These are phyloP conservation scores for Heterobasidion annosum DNA, from an alignment of 1,284 basidiomycete species.

Conservation along the genomic window DNA sequence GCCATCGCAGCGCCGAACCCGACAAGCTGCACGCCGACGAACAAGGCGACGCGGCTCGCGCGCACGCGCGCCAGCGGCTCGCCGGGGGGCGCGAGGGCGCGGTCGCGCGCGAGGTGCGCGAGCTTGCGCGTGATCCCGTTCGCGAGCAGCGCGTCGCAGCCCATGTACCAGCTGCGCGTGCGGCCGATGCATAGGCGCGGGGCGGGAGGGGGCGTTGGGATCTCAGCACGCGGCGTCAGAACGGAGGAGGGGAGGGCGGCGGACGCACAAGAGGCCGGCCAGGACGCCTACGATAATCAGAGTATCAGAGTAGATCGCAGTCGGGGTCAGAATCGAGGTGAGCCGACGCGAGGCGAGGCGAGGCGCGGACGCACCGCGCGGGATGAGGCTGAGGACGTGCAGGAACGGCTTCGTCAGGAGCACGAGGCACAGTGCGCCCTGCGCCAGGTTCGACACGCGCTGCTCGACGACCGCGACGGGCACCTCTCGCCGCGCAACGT, in stretches of 20 bases:
- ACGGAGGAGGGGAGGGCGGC: not conserved
- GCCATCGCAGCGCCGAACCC: slow-evolving; percentile 89
- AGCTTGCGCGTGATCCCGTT: slow-evolving; percentile 85
- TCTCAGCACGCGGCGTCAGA: too few species aligned
- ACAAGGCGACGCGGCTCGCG: slow-evolving; percentile 70
- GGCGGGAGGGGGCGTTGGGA: too few species aligned
- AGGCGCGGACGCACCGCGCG: slow-evolving; percentile 37
- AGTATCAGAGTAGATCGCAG: not conserved
- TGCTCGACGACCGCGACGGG: slow-evolving; percentile 83
- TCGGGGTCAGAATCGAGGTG: too few species aligned
- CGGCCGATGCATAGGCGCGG: too few species aligned
- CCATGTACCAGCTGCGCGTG: slow-evolving; percentile 76
- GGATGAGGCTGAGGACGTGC: slow-evolving; percentile 70
- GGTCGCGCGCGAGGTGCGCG: slow-evolving; percentile 78
- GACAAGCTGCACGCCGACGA: slow-evolving; percentile 72
- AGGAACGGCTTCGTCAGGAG: slow-evolving; percentile 79
- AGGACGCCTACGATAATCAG: slow-evolving; percentile 38
- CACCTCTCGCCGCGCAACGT: slow-evolving; percentile 32
- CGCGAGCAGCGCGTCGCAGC: slow-evolving; percentile 69
- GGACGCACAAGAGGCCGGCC: slow-evolving; percentile 63
- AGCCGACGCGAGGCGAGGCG: not conserved
- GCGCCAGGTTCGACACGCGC: slow-evolving; percentile 79
- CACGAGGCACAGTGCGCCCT: slow-evolving; percentile 74
- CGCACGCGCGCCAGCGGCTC: slow-evolving; percentile 74
- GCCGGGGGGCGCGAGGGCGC: slow-evolving; percentile 43